Evolutionary conservation across 352 stramenopile genomes (phyloP).

Genomic region (Pythium aquatile): DNA sequence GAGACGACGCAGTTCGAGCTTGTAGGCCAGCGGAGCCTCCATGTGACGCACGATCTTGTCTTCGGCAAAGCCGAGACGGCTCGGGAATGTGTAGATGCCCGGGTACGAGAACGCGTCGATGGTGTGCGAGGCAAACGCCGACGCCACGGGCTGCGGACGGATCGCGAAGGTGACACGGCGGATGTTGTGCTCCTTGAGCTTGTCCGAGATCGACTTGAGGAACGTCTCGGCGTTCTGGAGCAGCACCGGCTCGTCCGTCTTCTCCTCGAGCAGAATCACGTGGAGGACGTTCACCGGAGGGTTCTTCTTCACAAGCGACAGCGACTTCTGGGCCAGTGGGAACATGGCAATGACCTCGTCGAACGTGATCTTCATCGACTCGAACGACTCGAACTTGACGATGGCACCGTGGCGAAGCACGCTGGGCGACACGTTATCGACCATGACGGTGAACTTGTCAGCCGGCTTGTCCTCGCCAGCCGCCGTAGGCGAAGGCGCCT

Average conservation of each 20-base stretch:
- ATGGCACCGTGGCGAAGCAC: conserved; percentile 83
- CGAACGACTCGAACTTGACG: conserved; percentile 85
- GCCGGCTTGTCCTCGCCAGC: conserved; percentile 23
- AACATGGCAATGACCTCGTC: conserved; percentile 69
- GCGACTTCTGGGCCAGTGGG: conserved; percentile 63
- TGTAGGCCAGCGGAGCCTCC: conserved; percentile 96
- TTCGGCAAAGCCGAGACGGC: conserved; percentile 92
- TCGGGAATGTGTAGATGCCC: conserved; percentile 90
- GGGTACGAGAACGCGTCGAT: conserved; percentile 79
- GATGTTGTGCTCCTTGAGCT: conserved; percentile 74
- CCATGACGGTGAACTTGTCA: conserved; percentile 41
- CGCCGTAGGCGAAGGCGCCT: conserved; percentile 25
- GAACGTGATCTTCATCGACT: conserved; percentile 71
- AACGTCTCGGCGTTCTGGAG: conserved; percentile 57
- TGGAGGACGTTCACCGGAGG: conserved; percentile 84
- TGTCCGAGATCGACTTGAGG: conserved; percentile 58
- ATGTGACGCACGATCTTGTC: conserved; percentile 98
- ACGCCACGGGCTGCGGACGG: conserved; percentile 46
- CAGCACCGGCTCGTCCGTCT: conserved; percentile 51
- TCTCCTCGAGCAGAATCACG: conserved; percentile 74
- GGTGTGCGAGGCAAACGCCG: conserved; percentile 31
- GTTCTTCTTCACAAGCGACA: conserved; percentile 55
- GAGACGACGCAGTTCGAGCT: conserved; percentile 97
- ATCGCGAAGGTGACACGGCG: conserved; percentile 88
- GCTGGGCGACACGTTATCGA: conserved; percentile 71